Conservation (phyloP, 192 early-diverging fungal species). For the Entomortierella lignicola region DNA sequence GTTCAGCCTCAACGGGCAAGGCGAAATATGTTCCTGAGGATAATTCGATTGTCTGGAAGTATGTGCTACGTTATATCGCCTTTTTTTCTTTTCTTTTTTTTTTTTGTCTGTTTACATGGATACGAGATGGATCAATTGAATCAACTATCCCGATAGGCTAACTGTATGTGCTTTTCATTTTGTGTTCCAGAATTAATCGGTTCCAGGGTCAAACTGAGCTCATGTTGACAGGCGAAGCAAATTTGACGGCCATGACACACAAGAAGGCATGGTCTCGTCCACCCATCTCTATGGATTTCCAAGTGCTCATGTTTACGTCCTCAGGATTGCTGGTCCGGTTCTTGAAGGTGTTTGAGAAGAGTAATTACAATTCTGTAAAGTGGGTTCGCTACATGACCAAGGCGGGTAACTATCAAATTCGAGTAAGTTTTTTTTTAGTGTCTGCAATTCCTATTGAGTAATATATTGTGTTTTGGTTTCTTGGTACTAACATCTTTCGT, state of each 20-base stretch:
- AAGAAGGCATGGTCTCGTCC: slow-evolving; percentile 95
- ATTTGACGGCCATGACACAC: slow-evolving; percentile 83
- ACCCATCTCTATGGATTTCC: slow-evolving; percentile 94
- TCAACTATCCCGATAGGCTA: too few species aligned
- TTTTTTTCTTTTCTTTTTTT: background rate
- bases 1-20: slow-evolving; percentile 83
- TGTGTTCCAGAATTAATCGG: slow-evolving; percentile 76
- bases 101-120: too few species aligned
- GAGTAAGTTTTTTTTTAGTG: slow-evolving; percentile 55
- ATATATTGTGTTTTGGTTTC: slow-evolving; percentile 12
- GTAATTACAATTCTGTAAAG: slow-evolving; percentile 96
- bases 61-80: slow-evolving; percentile 55
- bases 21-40: slow-evolving; percentile 96
- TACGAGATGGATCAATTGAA: too few species aligned
- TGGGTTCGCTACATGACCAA: slow-evolving; percentile 99
- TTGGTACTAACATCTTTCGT: too few species aligned
- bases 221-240: slow-evolving; percentile 83
- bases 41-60: slow-evolving; percentile 97
- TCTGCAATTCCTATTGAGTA: too few species aligned
- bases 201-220: slow-evolving; percentile 94
- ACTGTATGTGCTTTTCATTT: too few species aligned
- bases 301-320: slow-evolving; percentile 96
- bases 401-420: slow-evolving; percentile 89
- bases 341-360: slow-evolving; percentile 98
- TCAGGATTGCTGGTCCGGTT: slow-evolving; percentile 96